These are phyloP conservation scores for Posidonia australis DNA, from an alignment of 106 monocot genomes.

Conservation along the genomic window DNA sequence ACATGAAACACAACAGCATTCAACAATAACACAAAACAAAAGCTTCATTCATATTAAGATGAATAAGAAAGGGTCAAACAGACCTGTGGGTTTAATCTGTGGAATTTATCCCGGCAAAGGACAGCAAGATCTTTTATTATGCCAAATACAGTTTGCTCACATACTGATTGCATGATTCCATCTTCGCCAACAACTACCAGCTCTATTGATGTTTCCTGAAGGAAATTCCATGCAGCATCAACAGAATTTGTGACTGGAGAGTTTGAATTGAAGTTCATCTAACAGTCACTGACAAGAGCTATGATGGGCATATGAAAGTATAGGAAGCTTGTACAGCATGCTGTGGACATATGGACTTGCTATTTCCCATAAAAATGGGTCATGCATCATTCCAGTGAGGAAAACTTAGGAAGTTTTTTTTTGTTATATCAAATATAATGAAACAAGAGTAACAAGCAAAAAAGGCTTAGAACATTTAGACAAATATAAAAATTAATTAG, in stretches of 20 bases:
- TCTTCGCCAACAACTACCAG: slow-evolving; percentile 57
- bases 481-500: no score
- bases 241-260: background rate
- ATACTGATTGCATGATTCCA: slow-evolving; percentile 64
- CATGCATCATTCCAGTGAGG: no score
- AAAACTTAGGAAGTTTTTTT: no score
- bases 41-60: background rate
- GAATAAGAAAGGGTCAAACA: slow-evolving; percentile 4
- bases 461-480: no score
- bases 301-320: no score
- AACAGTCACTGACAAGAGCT: no score
- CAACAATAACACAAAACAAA: background rate
- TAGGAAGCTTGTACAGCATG: no score
- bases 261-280: no score
- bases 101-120: slow-evolving; percentile 37
- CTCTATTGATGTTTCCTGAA: slow-evolving; percentile 88
- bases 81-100: slow-evolving; percentile 35
- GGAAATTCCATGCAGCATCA: slow-evolving; percentile 1
- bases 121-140: slow-evolving; percentile 80
- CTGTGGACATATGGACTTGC: no score
- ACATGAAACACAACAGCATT: slow-evolving; percentile 21
- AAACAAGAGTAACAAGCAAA: no score
- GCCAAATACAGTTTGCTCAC: slow-evolving; percentile 86
- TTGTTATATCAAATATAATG: no score
- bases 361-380: no score